Evolutionary conservation across 1,284 basidiomycete species (phyloP), one percentile per base, ranked within the genome.

Genomic region (Ganoderma multipileum): DNA sequence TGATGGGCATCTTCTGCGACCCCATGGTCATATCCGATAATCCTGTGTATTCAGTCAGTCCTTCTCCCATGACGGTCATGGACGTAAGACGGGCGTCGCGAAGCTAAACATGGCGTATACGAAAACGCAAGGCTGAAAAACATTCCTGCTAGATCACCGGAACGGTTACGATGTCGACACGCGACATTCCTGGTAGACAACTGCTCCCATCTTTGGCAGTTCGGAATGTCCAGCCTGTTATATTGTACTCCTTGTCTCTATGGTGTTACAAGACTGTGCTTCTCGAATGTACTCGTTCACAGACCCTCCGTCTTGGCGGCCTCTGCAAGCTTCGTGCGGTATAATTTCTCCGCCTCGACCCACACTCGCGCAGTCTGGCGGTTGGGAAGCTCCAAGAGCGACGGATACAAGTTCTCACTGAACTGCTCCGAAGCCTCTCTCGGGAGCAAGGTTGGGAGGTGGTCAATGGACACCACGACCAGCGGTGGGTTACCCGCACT

Each of bases 381-480:
- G 68, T 90, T 81, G 1, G 93, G 94, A 72, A 97, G 88, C 78
- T 94, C 86, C 47, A 96, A 81, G 71, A 98, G 81, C 20, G 95
- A 95, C 9, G 97, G 96, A 44, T 99, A 83, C 41, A 99, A 86
- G 81, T 98, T 96, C 23, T 83, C 79, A 76, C 95, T 96, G 84
- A 99, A 99, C 77, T 97, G 96, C 82, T 99, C 97, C 1, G 95
- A 97, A 6, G 97, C 93, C 82, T 99, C 98, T 63, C 98, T 88
- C 36, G 98, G 98, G 47, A 99, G 87, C 73, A 99, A 83, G 47
- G 98, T 99, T 26, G 98, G 98, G 70, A 99, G 86, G 80, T 99
- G 98, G 83, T 99, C 98, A 73, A 99, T 99, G 38, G 97, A 98
- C 75, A 99, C 91, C 72, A 99, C 95, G 20, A 91, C 93, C 69